These are phyloP conservation scores for Solanum tacnaense DNA, from an alignment of 257 asterid species.

Conservation along the genomic window DNA sequence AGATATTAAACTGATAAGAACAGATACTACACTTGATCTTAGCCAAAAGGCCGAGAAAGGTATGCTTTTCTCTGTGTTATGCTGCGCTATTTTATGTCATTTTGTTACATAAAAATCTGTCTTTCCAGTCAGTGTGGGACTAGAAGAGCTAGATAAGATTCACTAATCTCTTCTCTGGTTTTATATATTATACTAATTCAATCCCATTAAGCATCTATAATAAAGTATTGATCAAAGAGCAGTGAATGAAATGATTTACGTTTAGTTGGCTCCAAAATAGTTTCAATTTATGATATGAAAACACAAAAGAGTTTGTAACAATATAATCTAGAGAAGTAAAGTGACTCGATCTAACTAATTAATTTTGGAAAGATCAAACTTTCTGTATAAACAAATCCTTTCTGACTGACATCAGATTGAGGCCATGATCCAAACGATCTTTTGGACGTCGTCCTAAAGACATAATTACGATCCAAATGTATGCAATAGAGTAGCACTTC, in stretches of 20 bases:
- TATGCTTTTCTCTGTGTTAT: slow-evolving; percentile 6
- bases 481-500: neutral
- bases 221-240: neutral
- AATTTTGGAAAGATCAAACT: neutral
- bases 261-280: neutral
- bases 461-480: neutral
- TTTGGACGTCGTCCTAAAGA: neutral
- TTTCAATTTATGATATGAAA: too few species aligned
- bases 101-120: too few species aligned
- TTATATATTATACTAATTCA: neutral
- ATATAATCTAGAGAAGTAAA: too few species aligned
- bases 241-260: neutral
- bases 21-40: slow-evolving; percentile 34
- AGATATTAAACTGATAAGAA: slow-evolving; percentile 27
- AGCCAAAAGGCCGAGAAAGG: slow-evolving; percentile 82
- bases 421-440: neutral
- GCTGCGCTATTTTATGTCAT: too few species aligned
- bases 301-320: too few species aligned
- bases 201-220: neutral
- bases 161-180: neutral
- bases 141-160: neutral
- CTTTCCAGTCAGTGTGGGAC: too few species aligned
- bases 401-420: neutral
- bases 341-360: too few species aligned
- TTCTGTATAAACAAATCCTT: neutral